Percentiles rank a stretch among this genome's conserved stretches.
Conservation (phyloP, 2,329 filamentous ascomycete genomes). For the Colletotrichum caudatum region DNA sequence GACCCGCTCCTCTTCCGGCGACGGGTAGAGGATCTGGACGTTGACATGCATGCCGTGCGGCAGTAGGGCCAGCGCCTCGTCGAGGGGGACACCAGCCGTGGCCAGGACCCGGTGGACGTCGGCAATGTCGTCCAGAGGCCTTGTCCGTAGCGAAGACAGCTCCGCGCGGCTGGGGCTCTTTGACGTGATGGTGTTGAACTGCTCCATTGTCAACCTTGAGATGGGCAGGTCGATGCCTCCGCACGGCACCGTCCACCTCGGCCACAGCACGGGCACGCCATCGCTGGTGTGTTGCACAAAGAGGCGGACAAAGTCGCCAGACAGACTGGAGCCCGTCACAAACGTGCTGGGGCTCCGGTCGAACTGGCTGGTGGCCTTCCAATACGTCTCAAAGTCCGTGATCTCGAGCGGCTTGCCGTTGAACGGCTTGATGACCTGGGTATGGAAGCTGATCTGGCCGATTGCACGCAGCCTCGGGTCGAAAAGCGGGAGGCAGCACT, state of each 20-base stretch:
- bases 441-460: conserved; percentile 92
- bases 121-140: conserved; percentile 67
- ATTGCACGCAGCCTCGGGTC: conserved; percentile 92
- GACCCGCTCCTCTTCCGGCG: conserved; percentile 75
- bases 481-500: conserved; percentile 89
- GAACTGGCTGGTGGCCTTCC: conserved; percentile 96
- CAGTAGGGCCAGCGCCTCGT: conserved; percentile 80
- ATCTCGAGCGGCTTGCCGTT: conserved; percentile 93
- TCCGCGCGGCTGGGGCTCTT: conserved; percentile 57
- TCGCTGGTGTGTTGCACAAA: conserved; percentile 94
- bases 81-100: conserved; percentile 81
- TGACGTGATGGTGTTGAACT: conserved; percentile 71
- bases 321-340: conserved; percentile 93
- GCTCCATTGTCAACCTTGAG: conserved; percentile 79
- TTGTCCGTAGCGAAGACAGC: conserved; percentile 57
- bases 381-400: conserved; percentile 98
- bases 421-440: conserved; percentile 97
- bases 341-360: conserved; percentile 88
- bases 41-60: conserved; percentile 88
- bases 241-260: conserved; percentile 82
- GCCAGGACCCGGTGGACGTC: conserved; percentile 79
- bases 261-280: conserved; percentile 87
- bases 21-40: conserved; percentile 91
- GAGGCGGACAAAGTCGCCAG: conserved; percentile 92
- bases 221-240: conserved; percentile 85